These are phyloP conservation scores for Emergomyces orientalis DNA, from an alignment of 2,329 filamentous ascomycete species.

Conservation along the genomic window DNA sequence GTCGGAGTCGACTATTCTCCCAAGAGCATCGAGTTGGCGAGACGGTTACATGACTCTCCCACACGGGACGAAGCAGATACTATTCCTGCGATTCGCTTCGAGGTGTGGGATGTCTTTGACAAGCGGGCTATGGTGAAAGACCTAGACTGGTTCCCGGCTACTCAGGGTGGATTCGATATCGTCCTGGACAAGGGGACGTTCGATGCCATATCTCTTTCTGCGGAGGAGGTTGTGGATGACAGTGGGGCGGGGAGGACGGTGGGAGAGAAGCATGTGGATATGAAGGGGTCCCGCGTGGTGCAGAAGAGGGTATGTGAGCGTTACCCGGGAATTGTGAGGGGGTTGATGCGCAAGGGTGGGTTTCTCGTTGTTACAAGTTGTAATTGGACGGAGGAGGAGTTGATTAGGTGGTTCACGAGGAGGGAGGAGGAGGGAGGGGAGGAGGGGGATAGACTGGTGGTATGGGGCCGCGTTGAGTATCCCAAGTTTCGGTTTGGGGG, in stretches of 20 bases:
- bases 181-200: constrained; percentile 98
- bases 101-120: constrained; percentile 56
- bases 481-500: constrained; percentile 84
- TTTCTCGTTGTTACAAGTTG: constrained; percentile 85
- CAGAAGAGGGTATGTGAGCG: constrained; percentile 57
- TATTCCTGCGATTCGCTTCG: constrained; percentile 48
- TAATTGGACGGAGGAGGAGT: constrained; percentile 92
- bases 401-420: constrained; percentile 65
- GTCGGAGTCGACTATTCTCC: constrained; percentile 83
- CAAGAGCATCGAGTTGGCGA: constrained; percentile 64
- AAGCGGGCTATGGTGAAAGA: constrained; percentile 19
- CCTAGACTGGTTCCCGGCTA: constrained; percentile 32
- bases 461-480: constrained; percentile 65
- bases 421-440: constrained; percentile 24
- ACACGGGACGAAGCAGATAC: constrained; percentile 45
- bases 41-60: constrained; percentile 43
- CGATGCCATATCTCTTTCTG: constrained; percentile 73
- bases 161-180: constrained; percentile 63
- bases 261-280: constrained; percentile 44
- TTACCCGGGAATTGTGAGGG: constrained; percentile 61
- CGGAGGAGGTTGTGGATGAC: constrained; percentile 21
- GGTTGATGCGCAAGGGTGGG: constrained; percentile 60
- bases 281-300: constrained; percentile 24
- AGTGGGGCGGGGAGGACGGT: constrained; percentile 24
- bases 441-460: constrained; percentile 42